Base-by-base conservation (phyloP, 2,329 filamentous ascomycete species). In the Eutypa lata region DNA sequence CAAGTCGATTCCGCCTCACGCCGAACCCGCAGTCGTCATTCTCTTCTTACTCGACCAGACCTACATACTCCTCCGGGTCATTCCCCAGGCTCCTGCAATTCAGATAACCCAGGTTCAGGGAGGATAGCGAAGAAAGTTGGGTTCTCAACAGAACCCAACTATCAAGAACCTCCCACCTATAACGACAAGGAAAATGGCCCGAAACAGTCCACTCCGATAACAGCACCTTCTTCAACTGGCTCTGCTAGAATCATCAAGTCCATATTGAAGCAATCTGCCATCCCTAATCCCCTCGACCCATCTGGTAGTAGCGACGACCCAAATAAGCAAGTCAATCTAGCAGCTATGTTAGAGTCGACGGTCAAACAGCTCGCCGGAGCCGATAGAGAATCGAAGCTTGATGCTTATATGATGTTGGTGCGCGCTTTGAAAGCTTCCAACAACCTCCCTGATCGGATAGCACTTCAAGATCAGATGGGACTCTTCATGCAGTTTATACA, bases 351-450 rank as follows among this genome's bases (percentile, higher is more conserved):
- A 58, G 89, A 96, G 61, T 95, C 90, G 1, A 84, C 91, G 5
- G 81, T 91, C 35, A 87, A 90, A 70, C 89, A 94, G 71, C 80
- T 99, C 47, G 89, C 88, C 37, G 86, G 89, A 21, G 77, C 84
- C 28, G 88, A 91, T 60, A 80, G 87, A 50, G 81, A 85, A 53
- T 86, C 84, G 13, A 88, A 88, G 60, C 72, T 94, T 31, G 94
- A 99, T 72, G 90, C 92, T 47, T 97, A 99, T 65, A 85, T 87
- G 67, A 88, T 88, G 63, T 76, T 99, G 44, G 83, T 88, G 31
- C 81, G 85, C 33, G 86, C 87, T 3, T 76, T 97, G 61, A 89
- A 90, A 67, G 82, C 88, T 6, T 96, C 93, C 53, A 90, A 92
- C 57, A 89, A 90, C 60, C 74, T 95, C 14, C 91, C 91, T 0